Evolutionary conservation across 2,329 filamentous ascomycete species (phyloP).

Genomic region (Ophiostoma tasmaniense): DNA sequence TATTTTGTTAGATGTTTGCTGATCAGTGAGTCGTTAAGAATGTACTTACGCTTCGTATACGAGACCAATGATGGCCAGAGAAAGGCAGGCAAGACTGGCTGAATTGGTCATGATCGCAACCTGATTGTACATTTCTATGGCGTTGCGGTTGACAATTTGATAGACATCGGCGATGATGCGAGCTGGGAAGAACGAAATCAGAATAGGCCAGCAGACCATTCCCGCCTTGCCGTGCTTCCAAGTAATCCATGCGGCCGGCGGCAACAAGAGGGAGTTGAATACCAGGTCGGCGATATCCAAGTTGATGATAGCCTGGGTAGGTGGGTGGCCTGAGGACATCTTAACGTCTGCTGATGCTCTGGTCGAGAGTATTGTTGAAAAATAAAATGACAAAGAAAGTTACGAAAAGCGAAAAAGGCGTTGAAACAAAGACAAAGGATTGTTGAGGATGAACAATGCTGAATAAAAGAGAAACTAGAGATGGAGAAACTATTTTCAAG

Average conservation of each 20-base stretch:
- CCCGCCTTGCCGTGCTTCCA: conserved; percentile 27
- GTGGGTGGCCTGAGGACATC: neutral
- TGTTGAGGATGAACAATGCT: neutral
- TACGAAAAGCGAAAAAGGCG: neutral
- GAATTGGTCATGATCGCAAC: conserved; percentile 25
- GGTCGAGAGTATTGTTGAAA: neutral
- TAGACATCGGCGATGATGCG: conserved; percentile 24
- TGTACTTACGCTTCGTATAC: conserved; percentile 24
- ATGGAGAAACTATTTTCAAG: neutral
- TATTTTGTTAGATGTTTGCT: neutral
- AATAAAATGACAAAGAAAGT: neutral
- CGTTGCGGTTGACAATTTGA: conserved; percentile 21
- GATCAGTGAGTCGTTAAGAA: neutral
- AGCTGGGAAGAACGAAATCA: conserved; percentile 22
- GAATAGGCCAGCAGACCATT: conserved; percentile 28
- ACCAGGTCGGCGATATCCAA: neutral
- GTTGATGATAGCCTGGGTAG: neutral
- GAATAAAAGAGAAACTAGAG: neutral
- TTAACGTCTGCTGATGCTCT: neutral
- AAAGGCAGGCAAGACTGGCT: conserved; percentile 25
- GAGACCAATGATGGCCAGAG: conserved; percentile 24
- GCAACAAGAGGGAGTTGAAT: neutral
- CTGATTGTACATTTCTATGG: conserved; percentile 21
- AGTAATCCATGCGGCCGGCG: conserved; percentile 20
- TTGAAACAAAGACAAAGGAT: neutral